These are phyloP conservation scores for Rauvolfia tetraphylla DNA, from an alignment of 257 asterid genomes.

Conservation along the genomic window DNA sequence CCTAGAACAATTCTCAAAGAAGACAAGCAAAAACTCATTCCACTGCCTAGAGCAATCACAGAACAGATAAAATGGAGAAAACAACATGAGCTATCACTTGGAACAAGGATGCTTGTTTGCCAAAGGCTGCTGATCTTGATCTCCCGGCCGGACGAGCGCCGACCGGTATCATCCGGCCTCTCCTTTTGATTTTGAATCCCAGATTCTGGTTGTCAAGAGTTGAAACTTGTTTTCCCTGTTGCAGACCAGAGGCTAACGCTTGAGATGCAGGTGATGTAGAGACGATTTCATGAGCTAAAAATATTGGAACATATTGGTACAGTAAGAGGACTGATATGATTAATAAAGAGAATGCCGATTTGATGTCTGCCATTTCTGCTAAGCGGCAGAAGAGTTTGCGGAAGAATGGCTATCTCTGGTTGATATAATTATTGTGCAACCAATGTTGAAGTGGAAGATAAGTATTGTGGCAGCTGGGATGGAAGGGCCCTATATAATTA, in stretches of 20 bases:
- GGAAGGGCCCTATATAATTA: not conserved
- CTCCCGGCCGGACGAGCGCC: not conserved
- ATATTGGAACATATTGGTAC: not conserved
- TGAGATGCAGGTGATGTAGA: not conserved
- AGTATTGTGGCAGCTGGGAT: not conserved
- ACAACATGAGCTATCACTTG: not conserved
- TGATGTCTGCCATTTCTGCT: not conserved
- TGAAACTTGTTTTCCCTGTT: not conserved
- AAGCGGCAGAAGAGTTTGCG: not conserved
- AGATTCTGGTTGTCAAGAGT: not conserved
- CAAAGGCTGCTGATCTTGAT: not conserved
- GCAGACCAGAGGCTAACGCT: not conserved
- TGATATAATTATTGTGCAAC: not conserved
- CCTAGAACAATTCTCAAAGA: too few species aligned
- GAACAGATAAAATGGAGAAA: not conserved
- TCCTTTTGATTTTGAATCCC: constrained; percentile 1
- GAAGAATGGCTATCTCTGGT: not conserved
- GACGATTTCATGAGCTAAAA: not conserved
- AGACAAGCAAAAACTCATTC: not conserved
- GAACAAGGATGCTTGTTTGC: not conserved
- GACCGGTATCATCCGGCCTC: not conserved
- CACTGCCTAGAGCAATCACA: not conserved
- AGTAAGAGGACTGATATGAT: not conserved
- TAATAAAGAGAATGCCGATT: not conserved
- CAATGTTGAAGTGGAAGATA: not conserved